Conservation (phyloP, 2,329 filamentous ascomycete genomes). For the Aureobasidium sp. region DNA sequence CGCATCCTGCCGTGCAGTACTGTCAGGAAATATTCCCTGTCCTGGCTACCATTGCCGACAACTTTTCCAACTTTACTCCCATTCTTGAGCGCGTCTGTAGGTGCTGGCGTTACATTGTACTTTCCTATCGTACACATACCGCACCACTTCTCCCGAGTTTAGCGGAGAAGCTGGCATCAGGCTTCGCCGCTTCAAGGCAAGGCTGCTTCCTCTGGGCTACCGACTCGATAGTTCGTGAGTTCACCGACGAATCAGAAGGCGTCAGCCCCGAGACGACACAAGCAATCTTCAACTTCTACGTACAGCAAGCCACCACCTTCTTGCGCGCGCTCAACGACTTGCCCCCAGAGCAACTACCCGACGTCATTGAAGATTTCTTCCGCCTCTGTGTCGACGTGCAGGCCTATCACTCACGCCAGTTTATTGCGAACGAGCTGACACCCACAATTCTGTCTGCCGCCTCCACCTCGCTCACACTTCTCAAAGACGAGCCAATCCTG, state of each 20-base stretch:
- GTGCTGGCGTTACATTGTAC: constrained; percentile 95
- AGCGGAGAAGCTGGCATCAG: constrained; percentile 79
- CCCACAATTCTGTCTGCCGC: constrained; percentile 80
- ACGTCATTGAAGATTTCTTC: constrained; percentile 93
- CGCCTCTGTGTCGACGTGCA: constrained; percentile 84
- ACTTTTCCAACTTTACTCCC: constrained; percentile 76
- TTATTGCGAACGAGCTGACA: constrained; percentile 73
- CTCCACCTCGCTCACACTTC: constrained; percentile 75
- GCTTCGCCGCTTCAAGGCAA: constrained; percentile 79
- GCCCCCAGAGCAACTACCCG: constrained; percentile 67
- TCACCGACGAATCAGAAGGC: constrained; percentile 81
- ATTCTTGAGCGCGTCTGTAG: constrained; percentile 91
- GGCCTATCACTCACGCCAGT: constrained; percentile 81
- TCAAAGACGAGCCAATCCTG: constrained; percentile 85
- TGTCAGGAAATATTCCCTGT: constrained; percentile 91
- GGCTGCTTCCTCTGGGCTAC: constrained; percentile 99
- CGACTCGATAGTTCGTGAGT: constrained; percentile 88
- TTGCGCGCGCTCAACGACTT: constrained; percentile 82
- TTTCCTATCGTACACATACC: constrained; percentile 88
- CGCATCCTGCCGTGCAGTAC: constrained; percentile 91
- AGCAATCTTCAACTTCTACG: constrained; percentile 89
- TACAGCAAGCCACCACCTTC: constrained; percentile 85
- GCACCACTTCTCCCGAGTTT: constrained; percentile 75
- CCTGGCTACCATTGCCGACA: constrained; percentile 76
- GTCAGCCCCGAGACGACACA: constrained; percentile 76